These are phyloP conservation scores for Macrocybe gigantea DNA, from an alignment of 768 basidiomycete species.

Conservation along the genomic window DNA sequence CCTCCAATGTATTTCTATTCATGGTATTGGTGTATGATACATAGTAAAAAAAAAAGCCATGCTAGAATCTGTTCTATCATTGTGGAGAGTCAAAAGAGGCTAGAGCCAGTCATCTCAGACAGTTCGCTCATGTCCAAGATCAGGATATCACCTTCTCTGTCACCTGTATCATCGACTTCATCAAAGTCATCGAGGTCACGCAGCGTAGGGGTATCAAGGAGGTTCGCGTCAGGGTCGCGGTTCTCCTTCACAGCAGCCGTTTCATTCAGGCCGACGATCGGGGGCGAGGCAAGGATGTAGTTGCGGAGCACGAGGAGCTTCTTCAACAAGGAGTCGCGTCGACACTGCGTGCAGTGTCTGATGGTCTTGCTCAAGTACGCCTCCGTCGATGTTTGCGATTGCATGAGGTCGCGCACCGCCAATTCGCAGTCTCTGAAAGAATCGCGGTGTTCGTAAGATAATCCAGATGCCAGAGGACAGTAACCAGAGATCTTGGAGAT, in stretches of 20 bases:
- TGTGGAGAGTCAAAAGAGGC: not conserved
- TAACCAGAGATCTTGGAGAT: not conserved
- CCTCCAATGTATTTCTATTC: conserved; percentile 1
- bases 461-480: not conserved
- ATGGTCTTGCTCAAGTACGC: conserved; percentile 7
- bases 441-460: not conserved
- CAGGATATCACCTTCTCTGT: not conserved
- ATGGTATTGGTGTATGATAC: not conserved
- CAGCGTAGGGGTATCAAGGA: conserved; percentile 12
- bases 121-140: conserved; percentile 3
- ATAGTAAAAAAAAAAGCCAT: not conserved
- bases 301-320: conserved; percentile 10
- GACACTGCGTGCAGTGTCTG: conserved; percentile 10
- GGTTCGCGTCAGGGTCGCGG: conserved; percentile 1
- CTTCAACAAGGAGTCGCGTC: conserved; percentile 8
- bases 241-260: conserved; percentile 6
- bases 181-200: conserved; percentile 15
- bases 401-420: not conserved
- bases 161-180: conserved; percentile 8
- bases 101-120: not conserved
- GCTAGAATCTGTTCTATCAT: not conserved
- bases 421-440: conserved; percentile 10
- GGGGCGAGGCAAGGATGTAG: not conserved
- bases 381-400: conserved; percentile 1
- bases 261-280: not conserved